Evolutionary conservation across 108 stramenopile species (phyloP), one percentile per base, ranked within the genome.

Genomic region (Stephanodiscus minutulus): DNA sequence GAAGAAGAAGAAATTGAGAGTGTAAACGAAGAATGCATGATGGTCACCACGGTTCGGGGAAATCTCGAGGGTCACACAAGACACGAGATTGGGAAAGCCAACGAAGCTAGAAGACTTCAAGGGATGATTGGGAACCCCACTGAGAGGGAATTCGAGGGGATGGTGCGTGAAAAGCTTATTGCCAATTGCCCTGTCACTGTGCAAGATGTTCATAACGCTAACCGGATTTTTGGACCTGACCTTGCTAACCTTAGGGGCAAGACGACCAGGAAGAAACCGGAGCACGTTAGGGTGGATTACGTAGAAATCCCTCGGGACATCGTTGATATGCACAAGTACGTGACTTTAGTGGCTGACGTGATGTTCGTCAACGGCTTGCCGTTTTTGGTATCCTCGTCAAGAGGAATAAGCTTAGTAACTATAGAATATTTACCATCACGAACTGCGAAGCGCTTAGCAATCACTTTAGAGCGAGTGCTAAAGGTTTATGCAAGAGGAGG

Each of bases 301-400:
- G 21, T 50, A 5, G 20, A 69, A 21, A 71, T 72, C 15, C 63
- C 70, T 0, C 37, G n/a, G 15, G 61, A 72, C n/a, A 27, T 72
- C 29, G 5, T 62, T 13, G 59, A 21, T 21, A 27, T 27, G n/a
- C 61, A 10, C 39, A 39, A 9, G 8, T 39, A 39, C 11, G 39
- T 39, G 39, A 39, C 11, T 1, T 11, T 39, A 11, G 18, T 27
- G 39, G 70, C 43, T 12, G 70, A 72, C 25, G 61, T 72, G 21
- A 72, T 72, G 61, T 72, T 72, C 29, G 61, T 72, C 33, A 62
- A 39, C 22, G 70, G 70, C 11, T 8, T 46, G 15, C 70, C 70
- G 10, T 62, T 72, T 39, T 28, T 72, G 28, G 8, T 72, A 20
- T 57, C 50, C 5, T 46, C 25, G 6, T 62, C 61, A 22, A 12